phyloP scores from a whole-genome alignment of 139 green algal genomes.

The Haematococcus lacustris region DNA sequence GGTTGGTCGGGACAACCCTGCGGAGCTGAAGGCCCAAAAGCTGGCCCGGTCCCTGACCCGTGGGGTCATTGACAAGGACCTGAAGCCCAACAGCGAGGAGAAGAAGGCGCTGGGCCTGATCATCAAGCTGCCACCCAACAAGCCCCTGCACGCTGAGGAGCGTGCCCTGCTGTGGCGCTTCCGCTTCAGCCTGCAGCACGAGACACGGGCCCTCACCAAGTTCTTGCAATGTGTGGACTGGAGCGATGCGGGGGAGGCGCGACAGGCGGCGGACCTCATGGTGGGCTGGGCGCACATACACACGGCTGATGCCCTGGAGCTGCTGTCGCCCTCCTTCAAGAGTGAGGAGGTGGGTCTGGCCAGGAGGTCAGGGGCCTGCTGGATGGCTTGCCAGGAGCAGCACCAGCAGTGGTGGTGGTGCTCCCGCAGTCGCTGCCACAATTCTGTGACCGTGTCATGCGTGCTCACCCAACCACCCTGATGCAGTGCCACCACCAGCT shows the following conservation, averaged over 20 bases:
- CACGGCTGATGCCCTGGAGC: slow-evolving; percentile 84
- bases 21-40: slow-evolving; percentile 90
- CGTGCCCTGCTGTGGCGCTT: slow-evolving; percentile 82
- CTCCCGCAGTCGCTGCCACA: too few relatives aligned
- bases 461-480: too few relatives aligned
- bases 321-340: slow-evolving; percentile 87
- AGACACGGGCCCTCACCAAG: slow-evolving; percentile 78
- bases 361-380: too few relatives aligned
- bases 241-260: slow-evolving; percentile 73
- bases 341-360: slow-evolving; percentile 56
- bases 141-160: slow-evolving; percentile 53
- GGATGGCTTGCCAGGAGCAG: too few relatives aligned
- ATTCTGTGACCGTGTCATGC: too few relatives aligned
- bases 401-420: too few relatives aligned
- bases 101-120: too few relatives aligned
- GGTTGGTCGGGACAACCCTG: slow-evolving; percentile 75
- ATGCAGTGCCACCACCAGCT: too few relatives aligned
- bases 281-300: slow-evolving; percentile 75
- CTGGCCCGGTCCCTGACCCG: slow-evolving; percentile 68
- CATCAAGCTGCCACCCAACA: slow-evolving; percentile 59
- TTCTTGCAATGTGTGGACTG: slow-evolving; percentile 88
- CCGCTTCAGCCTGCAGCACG: slow-evolving; percentile 60
- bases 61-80: slow-evolving; percentile 59
- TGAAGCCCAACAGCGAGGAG: slow-evolving; percentile 82
- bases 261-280: slow-evolving; percentile 80